A percentile compares a stretch with the other conserved stretches of the same genome.
phyloP scores from a whole-genome alignment of 257 asterid genomes.

The Oldenlandia corymbosa region DNA sequence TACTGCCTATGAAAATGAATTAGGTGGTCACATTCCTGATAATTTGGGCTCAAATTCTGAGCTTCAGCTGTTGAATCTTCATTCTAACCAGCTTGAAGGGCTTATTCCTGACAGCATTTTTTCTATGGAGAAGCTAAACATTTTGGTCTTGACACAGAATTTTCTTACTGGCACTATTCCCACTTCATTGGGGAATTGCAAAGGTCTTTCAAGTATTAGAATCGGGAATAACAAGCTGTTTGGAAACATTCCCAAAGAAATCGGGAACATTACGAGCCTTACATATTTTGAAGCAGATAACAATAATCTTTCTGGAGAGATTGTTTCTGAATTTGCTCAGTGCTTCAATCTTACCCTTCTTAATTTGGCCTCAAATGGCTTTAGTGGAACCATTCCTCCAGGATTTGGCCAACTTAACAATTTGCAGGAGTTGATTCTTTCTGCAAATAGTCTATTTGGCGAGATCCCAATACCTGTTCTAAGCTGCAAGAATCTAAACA shows the following conservation, averaged over 20 bases:
- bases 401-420: constrained; percentile 69
- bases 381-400: constrained; percentile 59
- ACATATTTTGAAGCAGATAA: constrained; percentile 88
- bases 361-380: constrained; percentile 78
- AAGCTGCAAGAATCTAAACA: constrained; percentile 64
- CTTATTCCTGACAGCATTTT: constrained; percentile 76
- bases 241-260: constrained; percentile 64
- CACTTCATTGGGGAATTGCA: constrained; percentile 60
- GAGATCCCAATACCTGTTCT: constrained; percentile 66
- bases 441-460: constrained; percentile 60
- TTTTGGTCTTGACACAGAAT: constrained; percentile 80
- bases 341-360: constrained; percentile 80
- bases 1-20: constrained; percentile 82
- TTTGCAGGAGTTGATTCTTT: constrained; percentile 81
- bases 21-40: constrained; percentile 68
- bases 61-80: constrained; percentile 70
- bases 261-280: constrained; percentile 82
- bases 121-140: constrained; percentile 55
- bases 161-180: constrained; percentile 58
- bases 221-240: constrained; percentile 70
- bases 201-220: constrained; percentile 66
- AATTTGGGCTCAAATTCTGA: constrained; percentile 54
- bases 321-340: constrained; percentile 60
- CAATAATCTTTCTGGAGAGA: constrained; percentile 78
- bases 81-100: constrained; percentile 74